Conservation (phyloP, 2,329 filamentous ascomycete species). For the Talaromyces sp. region DNA sequence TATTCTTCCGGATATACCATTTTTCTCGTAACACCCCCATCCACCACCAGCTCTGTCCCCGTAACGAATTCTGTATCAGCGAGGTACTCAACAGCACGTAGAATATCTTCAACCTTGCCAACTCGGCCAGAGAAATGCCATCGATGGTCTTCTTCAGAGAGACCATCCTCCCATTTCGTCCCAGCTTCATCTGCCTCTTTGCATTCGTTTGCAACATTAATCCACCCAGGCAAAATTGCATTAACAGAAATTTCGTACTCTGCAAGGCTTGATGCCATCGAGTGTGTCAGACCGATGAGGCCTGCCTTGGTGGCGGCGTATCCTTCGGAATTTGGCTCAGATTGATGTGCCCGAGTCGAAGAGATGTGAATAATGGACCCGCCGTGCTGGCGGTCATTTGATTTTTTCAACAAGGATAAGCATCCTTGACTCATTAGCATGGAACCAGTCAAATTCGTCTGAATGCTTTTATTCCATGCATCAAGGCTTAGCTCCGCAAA, state of each 20-base stretch:
- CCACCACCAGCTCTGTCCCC: conserved; percentile 10
- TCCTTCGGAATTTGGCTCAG: conserved; percentile 7
- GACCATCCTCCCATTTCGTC: conserved; percentile 3
- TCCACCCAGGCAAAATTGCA: conserved; percentile 9
- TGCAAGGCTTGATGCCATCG: conserved; percentile 8
- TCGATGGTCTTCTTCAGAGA: conserved; percentile 5
- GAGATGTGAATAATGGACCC: conserved; percentile 9
- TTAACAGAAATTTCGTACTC: conserved; percentile 5
- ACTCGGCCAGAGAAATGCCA: conserved; percentile 11
- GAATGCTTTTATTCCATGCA: conserved; percentile 7
- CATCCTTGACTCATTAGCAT: conserved; percentile 11
- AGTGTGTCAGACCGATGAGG: conserved; percentile 6
- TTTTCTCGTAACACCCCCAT: conserved; percentile 9
- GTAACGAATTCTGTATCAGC: conserved; percentile 8
- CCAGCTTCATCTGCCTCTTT: conserved; percentile 5
- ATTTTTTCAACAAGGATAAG: conserved; percentile 1
- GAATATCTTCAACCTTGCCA: conserved; percentile 8
- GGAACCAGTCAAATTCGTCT: conserved; percentile 8
- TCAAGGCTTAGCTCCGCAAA: conserved; percentile 7
- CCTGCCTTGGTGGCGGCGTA: conserved; percentile 10
- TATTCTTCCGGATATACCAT: conserved; percentile 12
- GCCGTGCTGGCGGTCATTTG: background rate
- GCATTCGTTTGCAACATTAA: conserved; percentile 8
- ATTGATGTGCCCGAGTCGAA: conserved; percentile 9
- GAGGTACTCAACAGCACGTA: conserved; percentile 9